phyloP scores from a whole-genome alignment of 805 yeast genomes.

The Kluyveromyces dobzhanskii region DNA sequence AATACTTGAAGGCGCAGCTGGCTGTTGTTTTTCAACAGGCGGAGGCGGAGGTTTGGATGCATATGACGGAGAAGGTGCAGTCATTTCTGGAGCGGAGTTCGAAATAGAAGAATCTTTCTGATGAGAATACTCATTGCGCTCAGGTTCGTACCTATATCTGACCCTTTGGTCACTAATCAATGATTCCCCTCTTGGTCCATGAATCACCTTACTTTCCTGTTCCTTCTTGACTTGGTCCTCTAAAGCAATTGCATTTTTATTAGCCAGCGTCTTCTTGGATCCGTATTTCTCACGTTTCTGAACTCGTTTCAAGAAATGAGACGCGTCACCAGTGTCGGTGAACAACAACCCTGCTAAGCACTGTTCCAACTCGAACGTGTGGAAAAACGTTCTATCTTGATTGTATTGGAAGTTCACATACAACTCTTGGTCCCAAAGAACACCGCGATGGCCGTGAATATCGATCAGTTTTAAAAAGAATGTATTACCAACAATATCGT shows the following conservation, averaged over 20 bases:
- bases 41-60: conserved; percentile 11
- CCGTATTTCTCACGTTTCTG: conserved; percentile 71
- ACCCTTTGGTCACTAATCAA: conserved; percentile 24
- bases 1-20: too few species aligned
- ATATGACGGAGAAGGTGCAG: conserved; percentile 14
- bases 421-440: conserved; percentile 94
- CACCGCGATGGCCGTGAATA: conserved; percentile 72
- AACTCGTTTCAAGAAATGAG: conserved; percentile 75
- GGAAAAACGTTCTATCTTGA: conserved; percentile 93
- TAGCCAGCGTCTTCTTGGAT: conserved; percentile 74
- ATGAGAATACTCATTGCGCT: conserved; percentile 30
- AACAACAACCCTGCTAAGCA: conserved; percentile 81
- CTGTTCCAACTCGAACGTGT: conserved; percentile 87
- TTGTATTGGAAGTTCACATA: conserved; percentile 81
- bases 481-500: conserved; percentile 91
- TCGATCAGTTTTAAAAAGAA: conserved; percentile 87
- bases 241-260: conserved; percentile 81
- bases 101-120: conserved; percentile 15
- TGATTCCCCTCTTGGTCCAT: conserved; percentile 40
- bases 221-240: conserved; percentile 51
- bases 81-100: conserved; percentile 7
- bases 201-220: conserved; percentile 61
- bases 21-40: conserved; percentile 7
- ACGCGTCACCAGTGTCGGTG: conserved; percentile 83
- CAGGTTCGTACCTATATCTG: conserved; percentile 22